These are phyloP conservation scores for Blastobotrys muscicola DNA, from an alignment of 805 yeast species.

Conservation along the genomic window DNA sequence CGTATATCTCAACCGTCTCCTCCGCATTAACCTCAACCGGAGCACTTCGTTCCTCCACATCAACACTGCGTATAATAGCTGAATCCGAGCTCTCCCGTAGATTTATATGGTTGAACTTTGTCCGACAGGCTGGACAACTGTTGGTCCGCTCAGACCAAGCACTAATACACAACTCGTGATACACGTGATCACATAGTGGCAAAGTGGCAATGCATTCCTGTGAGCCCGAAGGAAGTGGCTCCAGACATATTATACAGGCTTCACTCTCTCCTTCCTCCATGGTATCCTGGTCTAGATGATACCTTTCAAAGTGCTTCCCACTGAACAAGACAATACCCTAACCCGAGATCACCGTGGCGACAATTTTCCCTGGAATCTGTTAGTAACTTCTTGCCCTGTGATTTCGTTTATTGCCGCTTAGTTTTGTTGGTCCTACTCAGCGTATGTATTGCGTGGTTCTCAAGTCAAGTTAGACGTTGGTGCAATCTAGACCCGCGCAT, in stretches of 20 bases:
- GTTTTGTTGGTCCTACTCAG: too few relatives aligned
- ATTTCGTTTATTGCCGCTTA: too few relatives aligned
- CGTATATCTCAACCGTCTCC: background rate
- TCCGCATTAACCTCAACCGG: slow-evolving; percentile 3
- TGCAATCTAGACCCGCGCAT: too few relatives aligned
- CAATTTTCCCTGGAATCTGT: too few relatives aligned
- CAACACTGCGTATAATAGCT: slow-evolving; percentile 1
- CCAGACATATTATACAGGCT: slow-evolving; percentile 58
- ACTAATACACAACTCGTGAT: slow-evolving; percentile 48
- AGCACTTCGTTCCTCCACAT: slow-evolving; percentile 11
- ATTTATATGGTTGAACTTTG: slow-evolving; percentile 26
- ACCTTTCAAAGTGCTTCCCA: too few relatives aligned
- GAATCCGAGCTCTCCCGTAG: slow-evolving; percentile 3
- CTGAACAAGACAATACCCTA: background rate
- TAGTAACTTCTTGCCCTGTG: too few relatives aligned
- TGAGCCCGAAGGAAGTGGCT: slow-evolving; percentile 21
- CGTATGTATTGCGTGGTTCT: too few relatives aligned
- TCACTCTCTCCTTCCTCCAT: background rate
- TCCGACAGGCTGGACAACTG: slow-evolving; percentile 53
- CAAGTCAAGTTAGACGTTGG: too few relatives aligned
- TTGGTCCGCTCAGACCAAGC: slow-evolving; percentile 51
- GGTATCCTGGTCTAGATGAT: too few relatives aligned
- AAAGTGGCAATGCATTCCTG: slow-evolving; percentile 17
- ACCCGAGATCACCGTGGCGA: too few relatives aligned
- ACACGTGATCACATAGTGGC: slow-evolving; percentile 42